These are phyloP conservation scores for Boletus reticuloceps DNA, from an alignment of 768 basidiomycete genomes.

Conservation along the genomic window DNA sequence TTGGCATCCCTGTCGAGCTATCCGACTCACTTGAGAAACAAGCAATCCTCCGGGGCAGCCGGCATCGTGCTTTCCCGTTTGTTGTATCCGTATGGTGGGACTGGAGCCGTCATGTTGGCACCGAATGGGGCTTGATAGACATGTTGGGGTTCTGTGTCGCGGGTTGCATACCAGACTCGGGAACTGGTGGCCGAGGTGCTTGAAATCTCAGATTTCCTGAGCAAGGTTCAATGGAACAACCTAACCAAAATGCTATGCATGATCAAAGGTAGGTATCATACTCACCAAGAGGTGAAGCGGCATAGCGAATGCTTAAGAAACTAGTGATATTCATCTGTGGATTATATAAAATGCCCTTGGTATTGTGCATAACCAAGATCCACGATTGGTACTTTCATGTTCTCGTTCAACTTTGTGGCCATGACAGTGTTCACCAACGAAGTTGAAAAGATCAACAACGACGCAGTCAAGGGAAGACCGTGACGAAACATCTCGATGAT, in stretches of 20 bases:
- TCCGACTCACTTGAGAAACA: slow-evolving; percentile 20
- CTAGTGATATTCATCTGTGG: slow-evolving; percentile 16
- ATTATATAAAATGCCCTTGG: slow-evolving; percentile 27
- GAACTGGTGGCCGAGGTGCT: slow-evolving; percentile 26
- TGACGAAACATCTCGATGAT: too few species aligned
- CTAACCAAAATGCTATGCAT: background rate
- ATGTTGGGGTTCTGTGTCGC: slow-evolving; percentile 25
- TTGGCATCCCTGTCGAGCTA: too few species aligned
- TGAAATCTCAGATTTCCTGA: slow-evolving; percentile 26
- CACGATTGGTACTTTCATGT: slow-evolving; percentile 13
- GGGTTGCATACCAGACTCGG: slow-evolving; percentile 19
- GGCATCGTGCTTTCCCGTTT: slow-evolving; percentile 7
- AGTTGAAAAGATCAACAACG: background rate
- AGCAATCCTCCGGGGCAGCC: slow-evolving; percentile 31
- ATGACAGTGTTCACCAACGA: background rate
- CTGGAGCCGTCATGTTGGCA: background rate
- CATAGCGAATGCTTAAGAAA: slow-evolving; percentile 40
- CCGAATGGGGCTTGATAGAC: slow-evolving; percentile 20
- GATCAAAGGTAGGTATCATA: background rate
- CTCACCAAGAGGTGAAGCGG: slow-evolving; percentile 48
- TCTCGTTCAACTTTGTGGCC: background rate
- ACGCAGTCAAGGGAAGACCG: too few species aligned
- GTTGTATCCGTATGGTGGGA: background rate
- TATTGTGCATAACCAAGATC: slow-evolving; percentile 32
- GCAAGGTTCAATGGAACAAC: background rate